A percentile compares a stretch with the other conserved stretches of the same genome.
phyloP scores from a whole-genome alignment of 2,329 filamentous ascomycete genomes.

The Calonectria pseudoturangicola region DNA sequence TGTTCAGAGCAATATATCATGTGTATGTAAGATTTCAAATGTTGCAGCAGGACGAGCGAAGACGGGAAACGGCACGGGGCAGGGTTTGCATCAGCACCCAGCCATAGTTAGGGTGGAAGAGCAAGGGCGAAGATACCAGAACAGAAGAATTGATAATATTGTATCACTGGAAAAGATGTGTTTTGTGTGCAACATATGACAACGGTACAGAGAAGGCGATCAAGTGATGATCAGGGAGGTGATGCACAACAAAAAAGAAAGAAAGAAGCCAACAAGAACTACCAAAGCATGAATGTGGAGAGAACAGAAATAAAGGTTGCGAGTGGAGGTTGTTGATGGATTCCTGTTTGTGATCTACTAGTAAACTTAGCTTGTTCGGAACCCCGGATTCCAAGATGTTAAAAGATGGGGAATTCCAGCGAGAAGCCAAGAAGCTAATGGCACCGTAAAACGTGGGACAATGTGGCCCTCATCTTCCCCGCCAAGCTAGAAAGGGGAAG shows the following conservation, averaged over 20 bases:
- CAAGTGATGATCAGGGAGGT: not conserved
- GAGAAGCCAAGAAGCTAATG: slow-evolving; percentile 19
- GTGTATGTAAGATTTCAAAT: slow-evolving; percentile 55
- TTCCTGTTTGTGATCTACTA: not conserved
- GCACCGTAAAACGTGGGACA: slow-evolving; percentile 22
- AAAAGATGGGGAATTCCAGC: not conserved
- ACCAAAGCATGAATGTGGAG: too few species aligned
- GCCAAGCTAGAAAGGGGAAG: slow-evolving; percentile 29
- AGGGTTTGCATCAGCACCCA: slow-evolving; percentile 41
- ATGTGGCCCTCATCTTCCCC: slow-evolving; percentile 13
- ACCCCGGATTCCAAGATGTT: slow-evolving; percentile 30
- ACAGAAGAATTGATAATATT: slow-evolving; percentile 35
- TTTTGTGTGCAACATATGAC: not conserved
- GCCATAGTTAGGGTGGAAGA: slow-evolving; percentile 40
- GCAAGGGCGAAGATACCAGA: slow-evolving; percentile 40
- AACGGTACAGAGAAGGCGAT: not conserved
- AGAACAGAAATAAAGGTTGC: too few species aligned
- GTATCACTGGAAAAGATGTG: not conserved
- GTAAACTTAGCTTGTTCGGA: not conserved
- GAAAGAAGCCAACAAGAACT: too few species aligned
- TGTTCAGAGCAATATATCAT: slow-evolving; percentile 57
- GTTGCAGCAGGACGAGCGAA: slow-evolving; percentile 39
- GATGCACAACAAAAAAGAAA: too few species aligned
- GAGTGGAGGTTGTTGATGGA: too few species aligned
- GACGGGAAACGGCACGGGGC: slow-evolving; percentile 38